Evolutionary conservation across 169 alveolate genomes (phyloP).

Genomic region (Hepatocystis sp.): DNA sequence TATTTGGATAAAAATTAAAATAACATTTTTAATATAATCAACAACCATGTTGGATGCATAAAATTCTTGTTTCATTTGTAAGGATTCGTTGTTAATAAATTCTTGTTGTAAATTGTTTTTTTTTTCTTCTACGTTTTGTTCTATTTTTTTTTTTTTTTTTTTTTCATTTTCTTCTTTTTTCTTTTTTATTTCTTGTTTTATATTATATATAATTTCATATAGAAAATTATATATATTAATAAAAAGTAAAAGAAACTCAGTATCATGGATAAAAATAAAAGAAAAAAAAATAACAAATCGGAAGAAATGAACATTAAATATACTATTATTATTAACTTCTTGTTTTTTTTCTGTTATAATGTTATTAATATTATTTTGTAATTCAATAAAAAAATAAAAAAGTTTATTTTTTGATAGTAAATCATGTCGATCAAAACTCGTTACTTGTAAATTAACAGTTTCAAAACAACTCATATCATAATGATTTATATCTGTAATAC

Average conservation of each 20-base stretch:
- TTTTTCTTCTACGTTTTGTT: neutral
- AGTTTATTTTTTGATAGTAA: constrained; percentile 17
- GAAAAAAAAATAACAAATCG: constrained; percentile 32
- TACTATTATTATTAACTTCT: constrained; percentile 33
- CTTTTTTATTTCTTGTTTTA: constrained; percentile 39
- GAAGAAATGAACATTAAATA: constrained; percentile 35
- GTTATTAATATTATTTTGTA: constrained; percentile 27
- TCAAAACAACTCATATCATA: constrained; percentile 33
- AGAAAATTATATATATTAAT: constrained; percentile 50
- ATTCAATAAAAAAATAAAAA: constrained; percentile 4
- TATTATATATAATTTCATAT: constrained; percentile 56
- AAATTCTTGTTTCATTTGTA: constrained; percentile 21
- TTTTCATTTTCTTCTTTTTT: constrained; percentile 1
- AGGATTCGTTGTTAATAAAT: constrained; percentile 6
- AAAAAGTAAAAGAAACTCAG: constrained; percentile 36
- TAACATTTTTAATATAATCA: constrained; percentile 21
- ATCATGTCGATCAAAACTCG: constrained; percentile 18
- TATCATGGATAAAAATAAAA: constrained; percentile 31
- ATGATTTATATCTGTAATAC: constrained; percentile 5
- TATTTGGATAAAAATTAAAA: constrained; percentile 5
- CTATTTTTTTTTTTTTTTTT: neutral
- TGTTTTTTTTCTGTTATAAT: constrained; percentile 15
- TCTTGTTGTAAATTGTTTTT: neutral
- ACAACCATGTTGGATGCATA: constrained; percentile 15
- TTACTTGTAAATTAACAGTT: constrained; percentile 15